phyloP scores from a whole-genome alignment of 768 basidiomycete species.

The Podaxis sp. region DNA sequence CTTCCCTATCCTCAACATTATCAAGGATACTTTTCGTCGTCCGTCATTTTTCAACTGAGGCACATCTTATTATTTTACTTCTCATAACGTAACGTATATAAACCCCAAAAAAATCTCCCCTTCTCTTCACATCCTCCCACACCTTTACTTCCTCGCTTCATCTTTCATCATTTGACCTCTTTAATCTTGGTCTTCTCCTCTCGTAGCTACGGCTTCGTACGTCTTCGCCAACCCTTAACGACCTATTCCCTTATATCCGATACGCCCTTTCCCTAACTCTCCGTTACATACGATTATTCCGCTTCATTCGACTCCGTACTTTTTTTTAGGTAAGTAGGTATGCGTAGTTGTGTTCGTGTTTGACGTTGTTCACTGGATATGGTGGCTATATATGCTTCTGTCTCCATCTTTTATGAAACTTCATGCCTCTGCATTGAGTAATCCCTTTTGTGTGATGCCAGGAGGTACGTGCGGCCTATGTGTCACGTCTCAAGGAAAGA shows the following conservation, averaged over 20 bases:
- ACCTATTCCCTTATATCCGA: conserved; percentile 19
- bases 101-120: conserved; percentile 5
- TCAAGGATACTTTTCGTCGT: conserved; percentile 11
- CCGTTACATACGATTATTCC: conserved; percentile 17
- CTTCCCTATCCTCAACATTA: conserved; percentile 8
- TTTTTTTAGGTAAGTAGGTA: conserved; percentile 49
- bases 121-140: conserved; percentile 21
- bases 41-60: conserved; percentile 1
- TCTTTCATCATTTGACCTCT: conserved; percentile 29
- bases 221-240: conserved; percentile 17
- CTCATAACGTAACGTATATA: conserved; percentile 8
- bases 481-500: background rate
- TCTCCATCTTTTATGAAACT: conserved; percentile 17
- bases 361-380: conserved; percentile 27
- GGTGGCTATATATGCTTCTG: conserved; percentile 33
- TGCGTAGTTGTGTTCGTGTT: conserved; percentile 29
- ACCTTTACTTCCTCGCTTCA: conserved; percentile 32
- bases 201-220: conserved; percentile 17
- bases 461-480: background rate
- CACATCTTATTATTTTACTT: conserved; percentile 17
- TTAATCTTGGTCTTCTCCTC: conserved; percentile 20
- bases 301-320: conserved; percentile 17
- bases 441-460: background rate
- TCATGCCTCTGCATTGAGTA: background rate
- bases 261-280: conserved; percentile 18